Conservation (phyloP, 179 eudicot species). For the Actinidia arguta region DNA sequence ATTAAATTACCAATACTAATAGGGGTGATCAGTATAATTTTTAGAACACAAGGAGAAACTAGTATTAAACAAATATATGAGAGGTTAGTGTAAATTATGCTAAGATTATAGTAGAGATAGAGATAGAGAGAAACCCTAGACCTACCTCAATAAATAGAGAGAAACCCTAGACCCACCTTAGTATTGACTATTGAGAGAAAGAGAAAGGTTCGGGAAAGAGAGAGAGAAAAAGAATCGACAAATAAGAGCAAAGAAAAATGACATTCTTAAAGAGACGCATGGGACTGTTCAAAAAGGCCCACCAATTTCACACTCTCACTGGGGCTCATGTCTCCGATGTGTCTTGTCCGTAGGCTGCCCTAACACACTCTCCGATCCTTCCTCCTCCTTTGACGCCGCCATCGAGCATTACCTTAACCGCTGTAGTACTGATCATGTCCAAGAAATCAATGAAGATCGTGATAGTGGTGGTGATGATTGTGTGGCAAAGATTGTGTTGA, state of each 20-base stretch:
- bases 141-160: no score
- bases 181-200: neutral
- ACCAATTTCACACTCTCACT: constrained; percentile 3
- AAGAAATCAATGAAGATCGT: neutral
- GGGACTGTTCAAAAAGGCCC: constrained; percentile 20
- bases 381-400: neutral
- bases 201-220: neutral
- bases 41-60: no score
- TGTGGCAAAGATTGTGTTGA: neutral
- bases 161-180: no score
- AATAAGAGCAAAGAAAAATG: constrained; percentile 9
- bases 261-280: constrained; percentile 19
- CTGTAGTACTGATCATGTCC: neutral
- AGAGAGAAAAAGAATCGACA: constrained; percentile 10
- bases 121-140: no score
- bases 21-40: no score
- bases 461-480: neutral
- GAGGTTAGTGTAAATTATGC: no score
- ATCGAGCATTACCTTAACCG: neutral
- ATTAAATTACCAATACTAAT: no score
- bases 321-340: neutral
- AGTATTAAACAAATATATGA: no score
- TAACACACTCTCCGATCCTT: neutral
- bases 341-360: constrained; percentile 8
- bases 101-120: no score